These are phyloP conservation scores for Linum trigynum DNA, from an alignment of 345 rosid genomes.

Conservation along the genomic window DNA sequence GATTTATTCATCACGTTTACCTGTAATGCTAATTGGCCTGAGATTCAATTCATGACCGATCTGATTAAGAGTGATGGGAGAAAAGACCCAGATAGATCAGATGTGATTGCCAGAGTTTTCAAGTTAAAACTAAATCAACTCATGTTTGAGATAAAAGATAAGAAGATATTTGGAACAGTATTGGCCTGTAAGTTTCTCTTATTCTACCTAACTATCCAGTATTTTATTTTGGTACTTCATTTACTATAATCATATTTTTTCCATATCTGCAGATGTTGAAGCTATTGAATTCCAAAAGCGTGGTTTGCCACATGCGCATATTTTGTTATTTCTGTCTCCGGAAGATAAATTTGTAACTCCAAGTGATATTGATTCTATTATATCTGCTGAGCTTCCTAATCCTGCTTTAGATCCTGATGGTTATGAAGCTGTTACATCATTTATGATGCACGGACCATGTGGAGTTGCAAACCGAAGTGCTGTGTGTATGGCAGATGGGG, in stretches of 20 bases:
- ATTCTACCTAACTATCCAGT: too few relatives aligned
- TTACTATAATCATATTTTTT: too few relatives aligned
- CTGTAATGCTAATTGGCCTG: conserved; percentile 9
- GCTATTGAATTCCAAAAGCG: conserved; percentile 9
- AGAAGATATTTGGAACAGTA: too few relatives aligned
- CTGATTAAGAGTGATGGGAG: background rate
- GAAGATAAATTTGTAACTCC: background rate
- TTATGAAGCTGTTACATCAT: background rate
- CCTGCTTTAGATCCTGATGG: background rate
- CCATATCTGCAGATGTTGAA: background rate
- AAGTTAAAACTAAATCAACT: too few relatives aligned
- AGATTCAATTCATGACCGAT: background rate
- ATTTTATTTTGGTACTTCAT: too few relatives aligned
- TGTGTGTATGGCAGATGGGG: background rate
- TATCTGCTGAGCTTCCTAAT: background rate
- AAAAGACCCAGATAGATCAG: background rate
- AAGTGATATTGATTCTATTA: background rate
- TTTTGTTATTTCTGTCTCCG: background rate
- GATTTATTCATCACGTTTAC: background rate
- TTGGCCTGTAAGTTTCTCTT: too few relatives aligned
- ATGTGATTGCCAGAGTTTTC: background rate
- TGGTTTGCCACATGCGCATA: conserved; percentile 7
- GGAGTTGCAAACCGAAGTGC: background rate
- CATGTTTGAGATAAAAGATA: too few relatives aligned
- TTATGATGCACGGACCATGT: conserved; percentile 9